Evolutionary conservation across 345 rosid genomes (phyloP).

Genomic region (Cochlearia excelsa): DNA sequence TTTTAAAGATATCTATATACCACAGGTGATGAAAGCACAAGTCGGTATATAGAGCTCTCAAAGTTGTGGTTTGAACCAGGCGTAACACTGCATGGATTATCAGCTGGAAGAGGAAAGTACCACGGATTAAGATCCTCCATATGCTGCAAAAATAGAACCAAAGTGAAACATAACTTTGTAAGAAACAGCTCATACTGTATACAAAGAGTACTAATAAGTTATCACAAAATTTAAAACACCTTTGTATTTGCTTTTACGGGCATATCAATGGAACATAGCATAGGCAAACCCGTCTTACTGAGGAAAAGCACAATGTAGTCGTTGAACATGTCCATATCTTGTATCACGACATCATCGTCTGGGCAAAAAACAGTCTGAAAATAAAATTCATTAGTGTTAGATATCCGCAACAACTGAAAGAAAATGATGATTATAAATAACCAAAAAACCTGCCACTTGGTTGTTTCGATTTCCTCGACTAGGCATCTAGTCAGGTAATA

Average conservation of each 20-base stretch:
- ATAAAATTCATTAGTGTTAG: constrained; percentile 9
- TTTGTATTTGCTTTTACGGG: constrained; percentile 43
- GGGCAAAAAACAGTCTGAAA: constrained; percentile 62
- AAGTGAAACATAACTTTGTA: neutral
- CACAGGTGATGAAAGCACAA: constrained; percentile 90
- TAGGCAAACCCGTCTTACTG: constrained; percentile 51
- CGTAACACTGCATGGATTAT: constrained; percentile 42
- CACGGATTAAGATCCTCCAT: constrained; percentile 64
- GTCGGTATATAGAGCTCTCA: constrained; percentile 56
- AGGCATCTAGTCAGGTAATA: constrained; percentile 59
- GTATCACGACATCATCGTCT: constrained; percentile 53
- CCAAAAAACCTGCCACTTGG: constrained; percentile 59
- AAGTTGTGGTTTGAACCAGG: constrained; percentile 90
- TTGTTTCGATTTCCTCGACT: constrained; percentile 45
- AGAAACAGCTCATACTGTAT: constrained; percentile 5
- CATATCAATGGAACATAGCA: constrained; percentile 68
- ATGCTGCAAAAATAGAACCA: constrained; percentile 12
- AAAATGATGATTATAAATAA: constrained; percentile 1
- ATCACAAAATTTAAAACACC: constrained; percentile 40
- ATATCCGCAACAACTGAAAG: neutral
- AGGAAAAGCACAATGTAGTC: constrained; percentile 70
- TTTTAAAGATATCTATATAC: constrained; percentile 42
- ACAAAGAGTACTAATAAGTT: neutral
- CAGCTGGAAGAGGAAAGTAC: constrained; percentile 79
- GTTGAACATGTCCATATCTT: constrained; percentile 81